Conservation (phyloP, 495 filamentous ascomycete genomes). For the Amniculicola lignicola region DNA sequence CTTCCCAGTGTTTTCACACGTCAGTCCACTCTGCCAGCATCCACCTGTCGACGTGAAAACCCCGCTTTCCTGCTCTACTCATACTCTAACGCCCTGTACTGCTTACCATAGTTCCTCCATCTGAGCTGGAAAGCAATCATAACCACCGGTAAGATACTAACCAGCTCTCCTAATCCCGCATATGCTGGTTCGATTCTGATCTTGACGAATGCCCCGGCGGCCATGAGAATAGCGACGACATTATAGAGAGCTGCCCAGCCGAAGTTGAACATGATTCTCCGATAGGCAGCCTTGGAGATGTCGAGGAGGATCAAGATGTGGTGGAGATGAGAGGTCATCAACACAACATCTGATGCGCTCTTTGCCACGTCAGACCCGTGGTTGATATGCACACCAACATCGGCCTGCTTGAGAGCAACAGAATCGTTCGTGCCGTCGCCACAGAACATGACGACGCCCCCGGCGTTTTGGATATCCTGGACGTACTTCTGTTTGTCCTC, state of each 20-base stretch:
- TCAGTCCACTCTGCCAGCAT: too few relatives aligned
- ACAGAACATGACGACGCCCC: slow-evolving; percentile 58
- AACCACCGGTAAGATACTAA: slow-evolving; percentile 75
- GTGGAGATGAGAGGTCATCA: slow-evolving; percentile 56
- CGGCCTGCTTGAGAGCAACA: slow-evolving; percentile 67
- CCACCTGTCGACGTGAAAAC: too few relatives aligned
- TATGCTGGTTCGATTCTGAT: slow-evolving; percentile 67
- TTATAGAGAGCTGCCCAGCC: slow-evolving; percentile 73
- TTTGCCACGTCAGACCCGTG: slow-evolving; percentile 61
- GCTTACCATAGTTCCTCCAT: slow-evolving; percentile 35
- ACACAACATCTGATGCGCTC: slow-evolving; percentile 66
- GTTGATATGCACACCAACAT: slow-evolving; percentile 68
- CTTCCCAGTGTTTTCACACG: too few relatives aligned
- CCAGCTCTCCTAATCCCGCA: slow-evolving; percentile 73
- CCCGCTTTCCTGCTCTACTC: too few relatives aligned
- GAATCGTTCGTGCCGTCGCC: slow-evolving; percentile 85
- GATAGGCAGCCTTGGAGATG: slow-evolving; percentile 53
- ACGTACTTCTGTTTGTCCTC: slow-evolving; percentile 64
- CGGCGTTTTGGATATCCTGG: slow-evolving; percentile 39
- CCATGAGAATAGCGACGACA: slow-evolving; percentile 65
- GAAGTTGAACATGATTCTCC: slow-evolving; percentile 68
- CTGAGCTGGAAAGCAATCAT: slow-evolving; percentile 52
- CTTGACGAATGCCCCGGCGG: slow-evolving; percentile 63
- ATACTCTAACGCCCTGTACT: slow-evolving; percentile 15
- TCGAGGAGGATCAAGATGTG: slow-evolving; percentile 60